Evolutionary conservation across 129 eudicot genomes (phyloP), one percentile per base, ranked within the genome.

Genomic region (Tanacetum coccineum): DNA sequence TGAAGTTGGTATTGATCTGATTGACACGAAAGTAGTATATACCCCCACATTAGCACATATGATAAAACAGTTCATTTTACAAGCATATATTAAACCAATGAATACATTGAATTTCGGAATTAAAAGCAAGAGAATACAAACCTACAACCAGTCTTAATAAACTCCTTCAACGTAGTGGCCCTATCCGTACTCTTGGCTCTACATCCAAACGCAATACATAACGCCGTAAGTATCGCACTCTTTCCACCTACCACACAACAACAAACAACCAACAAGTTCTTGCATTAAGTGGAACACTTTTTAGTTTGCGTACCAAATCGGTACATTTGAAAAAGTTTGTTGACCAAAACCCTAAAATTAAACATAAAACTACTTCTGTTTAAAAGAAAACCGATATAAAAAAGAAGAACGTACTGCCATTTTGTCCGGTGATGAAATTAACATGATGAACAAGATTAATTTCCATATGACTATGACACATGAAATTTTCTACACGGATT

Each of bases 391-490:
- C n/a, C n/a, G n/a, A n/a, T n/a, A n/a, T n/a, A 46, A 3, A 46
- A 13, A 13, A 46, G 2, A 13, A 6, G 50, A 46, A 30, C 39
- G 39, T 71, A 91, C 97, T 91, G 58, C 97, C 97, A 39, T 91
- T 91, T 70, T 91, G 97, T 45, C 97, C 97, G 1, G 97, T 91
- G 79, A 91, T 80, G 79, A 91, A 91, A 81, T 91, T 91, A 55
- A 91, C 83, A 13, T 62, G 70, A 32, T 83, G 87, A 22, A 81
- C 89, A 45, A 91, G 62, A 42, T 85, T 87, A 61, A 91, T 83
- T 64, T 87, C 94, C 59, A 87, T 63, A 66, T 75, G 82, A 53
- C 74, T 79, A 72, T 91, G 97, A 52, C 97, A 91, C 97, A 91
- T 91, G 78, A 91, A 91, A 59, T 91, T 87, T 49, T 91, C 96